phyloP scores from a whole-genome alignment of 352 stramenopile genomes.

The Phytophthora pini region DNA sequence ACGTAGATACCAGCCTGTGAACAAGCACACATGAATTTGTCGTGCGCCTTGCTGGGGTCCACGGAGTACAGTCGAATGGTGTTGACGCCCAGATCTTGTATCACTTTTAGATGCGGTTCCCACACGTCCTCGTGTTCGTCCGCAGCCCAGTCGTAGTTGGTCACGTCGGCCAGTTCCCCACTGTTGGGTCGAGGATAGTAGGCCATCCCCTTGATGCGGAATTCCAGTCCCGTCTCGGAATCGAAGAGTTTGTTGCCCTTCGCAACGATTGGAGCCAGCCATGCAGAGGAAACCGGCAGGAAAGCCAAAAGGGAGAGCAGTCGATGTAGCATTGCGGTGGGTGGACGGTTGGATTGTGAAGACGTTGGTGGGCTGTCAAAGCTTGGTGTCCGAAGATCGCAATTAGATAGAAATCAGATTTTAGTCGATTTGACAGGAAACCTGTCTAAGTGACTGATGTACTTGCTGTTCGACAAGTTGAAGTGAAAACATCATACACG shows the following conservation, averaged over 20 bases:
- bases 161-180: conserved; percentile 54
- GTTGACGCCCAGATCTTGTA: conserved; percentile 70
- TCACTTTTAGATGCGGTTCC: conserved; percentile 53
- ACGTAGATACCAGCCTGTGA: conserved; percentile 79
- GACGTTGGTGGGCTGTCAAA: not conserved
- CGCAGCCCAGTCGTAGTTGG: conserved; percentile 68
- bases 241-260: conserved; percentile 91
- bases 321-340: not conserved
- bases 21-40: conserved; percentile 84
- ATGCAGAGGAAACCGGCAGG: conserved; percentile 32
- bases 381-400: conserved; percentile 11
- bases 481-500: too few species aligned
- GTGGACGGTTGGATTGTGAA: conserved; percentile 2
- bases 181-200: conserved; percentile 76
- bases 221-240: conserved; percentile 64
- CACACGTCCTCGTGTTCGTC: conserved; percentile 70
- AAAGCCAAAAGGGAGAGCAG: conserved; percentile 4
- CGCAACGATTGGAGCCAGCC: conserved; percentile 52
- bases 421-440: conserved; percentile 1
- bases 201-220: conserved; percentile 74
- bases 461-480: conserved; percentile 4
- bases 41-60: conserved; percentile 62
- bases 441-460: too few species aligned
- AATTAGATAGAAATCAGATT: conserved; percentile 18
- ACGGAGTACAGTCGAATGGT: conserved; percentile 73